Conservation (phyloP, 768 basidiomycete species). For the Russula emetica region DNA sequence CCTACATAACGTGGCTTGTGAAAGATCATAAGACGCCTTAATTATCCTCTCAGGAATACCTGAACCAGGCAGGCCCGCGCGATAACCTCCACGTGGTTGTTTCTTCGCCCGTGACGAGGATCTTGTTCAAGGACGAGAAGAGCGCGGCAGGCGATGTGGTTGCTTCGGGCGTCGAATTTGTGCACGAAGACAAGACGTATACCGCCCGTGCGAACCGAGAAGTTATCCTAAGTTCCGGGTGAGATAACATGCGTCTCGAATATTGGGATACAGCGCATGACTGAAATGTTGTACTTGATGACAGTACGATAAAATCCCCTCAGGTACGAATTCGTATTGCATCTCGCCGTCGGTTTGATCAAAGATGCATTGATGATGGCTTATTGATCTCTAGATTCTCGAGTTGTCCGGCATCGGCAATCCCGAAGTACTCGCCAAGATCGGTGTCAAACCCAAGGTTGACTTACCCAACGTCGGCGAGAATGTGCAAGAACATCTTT, state of each 20-base stretch:
- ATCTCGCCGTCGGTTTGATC: no score
- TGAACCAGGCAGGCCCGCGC: slow-evolving; percentile 10
- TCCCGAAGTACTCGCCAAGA: slow-evolving; percentile 36
- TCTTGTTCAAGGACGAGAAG: slow-evolving; percentile 24
- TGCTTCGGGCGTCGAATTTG: slow-evolving; percentile 39
- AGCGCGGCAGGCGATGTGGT: slow-evolving; percentile 18
- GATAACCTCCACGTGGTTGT: slow-evolving; percentile 23
- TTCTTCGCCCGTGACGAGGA: slow-evolving; percentile 23
- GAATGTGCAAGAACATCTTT: slow-evolving; percentile 51
- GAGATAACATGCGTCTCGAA: slow-evolving; percentile 2
- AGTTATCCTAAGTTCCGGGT: slow-evolving; percentile 45
- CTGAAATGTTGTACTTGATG: background rate
- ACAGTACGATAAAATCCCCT: slow-evolving; percentile 41
- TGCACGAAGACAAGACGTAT: slow-evolving; percentile 30
- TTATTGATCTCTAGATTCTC: slow-evolving; percentile 39
- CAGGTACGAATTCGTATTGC: background rate
- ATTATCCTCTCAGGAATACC: slow-evolving; percentile 13
- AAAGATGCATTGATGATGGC: background rate
- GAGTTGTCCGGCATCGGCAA: slow-evolving; percentile 58
- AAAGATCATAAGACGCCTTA: background rate
- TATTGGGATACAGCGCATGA: background rate
- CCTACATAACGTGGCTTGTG: background rate
- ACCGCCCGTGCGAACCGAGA: slow-evolving; percentile 38
- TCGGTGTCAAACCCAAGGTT: slow-evolving; percentile 39
- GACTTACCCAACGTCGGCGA: slow-evolving; percentile 48